Conservation (phyloP, 2,329 filamentous ascomycete species). For the Xylaria sp. region DNA sequence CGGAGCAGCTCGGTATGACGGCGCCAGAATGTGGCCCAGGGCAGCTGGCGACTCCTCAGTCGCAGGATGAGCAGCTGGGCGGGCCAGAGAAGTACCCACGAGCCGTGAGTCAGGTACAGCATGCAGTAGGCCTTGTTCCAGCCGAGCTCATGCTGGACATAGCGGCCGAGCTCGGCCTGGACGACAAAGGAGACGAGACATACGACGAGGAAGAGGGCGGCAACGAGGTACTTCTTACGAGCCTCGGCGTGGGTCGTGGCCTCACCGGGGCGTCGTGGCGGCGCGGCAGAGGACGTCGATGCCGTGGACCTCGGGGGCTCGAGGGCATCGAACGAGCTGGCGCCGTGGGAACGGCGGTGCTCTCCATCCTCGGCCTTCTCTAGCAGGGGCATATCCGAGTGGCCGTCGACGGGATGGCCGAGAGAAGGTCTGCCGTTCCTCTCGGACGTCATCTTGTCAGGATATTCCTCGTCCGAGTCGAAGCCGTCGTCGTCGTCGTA, state of each 20-base stretch:
- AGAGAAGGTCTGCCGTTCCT: slow-evolving; percentile 57
- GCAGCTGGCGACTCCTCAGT: slow-evolving; percentile 78
- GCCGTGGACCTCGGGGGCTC: slow-evolving; percentile 46
- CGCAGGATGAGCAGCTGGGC: slow-evolving; percentile 83
- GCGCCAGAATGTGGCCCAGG: slow-evolving; percentile 89
- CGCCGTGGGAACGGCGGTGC: slow-evolving; percentile 45
- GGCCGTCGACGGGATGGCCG: slow-evolving; percentile 59
- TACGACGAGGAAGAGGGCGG: slow-evolving; percentile 82
- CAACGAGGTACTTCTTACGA: slow-evolving; percentile 86
- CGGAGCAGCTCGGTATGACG: slow-evolving; percentile 63
- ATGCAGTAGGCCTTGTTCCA: slow-evolving; percentile 99
- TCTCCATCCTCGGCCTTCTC: slow-evolving; percentile 51
- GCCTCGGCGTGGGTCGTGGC: slow-evolving; percentile 72
- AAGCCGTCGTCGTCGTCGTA: slow-evolving; percentile 7
- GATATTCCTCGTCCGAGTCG: slow-evolving; percentile 47
- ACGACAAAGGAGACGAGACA: slow-evolving; percentile 89
- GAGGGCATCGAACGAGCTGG: slow-evolving; percentile 22
- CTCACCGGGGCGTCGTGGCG: slow-evolving; percentile 79
- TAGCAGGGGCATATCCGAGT: slow-evolving; percentile 57
- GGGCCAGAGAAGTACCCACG: slow-evolving; percentile 92
- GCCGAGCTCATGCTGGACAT: slow-evolving; percentile 89
- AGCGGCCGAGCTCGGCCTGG: slow-evolving; percentile 94
- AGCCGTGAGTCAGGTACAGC: slow-evolving; percentile 97
- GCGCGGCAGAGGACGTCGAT: slow-evolving; percentile 47
- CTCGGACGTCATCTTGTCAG: slow-evolving; percentile 48